Percentiles rank a stretch among this genome's conserved stretches.
phyloP scores from a whole-genome alignment of 305 asterid genomes.

The Fraxinus angustifolia region DNA sequence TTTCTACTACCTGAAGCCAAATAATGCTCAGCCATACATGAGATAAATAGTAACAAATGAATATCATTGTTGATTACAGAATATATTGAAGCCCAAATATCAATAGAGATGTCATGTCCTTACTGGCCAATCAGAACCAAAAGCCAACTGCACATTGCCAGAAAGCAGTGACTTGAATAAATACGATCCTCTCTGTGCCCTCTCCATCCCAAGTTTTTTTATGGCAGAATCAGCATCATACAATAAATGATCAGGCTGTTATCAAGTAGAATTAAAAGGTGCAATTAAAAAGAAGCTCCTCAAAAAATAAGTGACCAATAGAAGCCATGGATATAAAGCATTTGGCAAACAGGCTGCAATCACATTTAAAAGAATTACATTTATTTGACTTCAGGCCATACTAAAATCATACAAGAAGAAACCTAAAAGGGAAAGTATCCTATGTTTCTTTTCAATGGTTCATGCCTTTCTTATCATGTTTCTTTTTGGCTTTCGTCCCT shows the following conservation, averaged over 20 bases:
- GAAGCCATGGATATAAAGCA: conserved; percentile 5
- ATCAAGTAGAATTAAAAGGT: conserved; percentile 20
- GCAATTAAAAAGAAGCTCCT: conserved; percentile 7
- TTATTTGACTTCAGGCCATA: neutral
- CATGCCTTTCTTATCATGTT: neutral
- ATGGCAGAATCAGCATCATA: conserved; percentile 84
- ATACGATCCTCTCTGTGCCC: conserved; percentile 78
- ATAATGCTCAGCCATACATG: neutral
- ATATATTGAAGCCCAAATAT: neutral
- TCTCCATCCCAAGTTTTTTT: conserved; percentile 69
- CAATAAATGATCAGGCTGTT: conserved; percentile 89
- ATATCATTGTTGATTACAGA: neutral
- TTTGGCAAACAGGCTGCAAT: neutral
- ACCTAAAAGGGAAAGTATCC: neutral
- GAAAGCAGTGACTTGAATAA: conserved; percentile 64
- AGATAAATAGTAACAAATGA: conserved; percentile 4
- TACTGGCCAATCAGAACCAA: conserved; percentile 99
- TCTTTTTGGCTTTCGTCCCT: neutral
- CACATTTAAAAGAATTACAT: neutral
- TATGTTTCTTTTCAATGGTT: neutral
- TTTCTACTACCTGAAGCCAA: conserved; percentile 67
- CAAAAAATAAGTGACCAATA: conserved; percentile 10
- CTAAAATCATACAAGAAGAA: neutral
- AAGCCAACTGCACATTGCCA: conserved; percentile 60
- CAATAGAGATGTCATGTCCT: conserved; percentile 20